Evolutionary conservation across 2,329 filamentous ascomycete species (phyloP).

Genomic region (Blumeria graminis): DNA sequence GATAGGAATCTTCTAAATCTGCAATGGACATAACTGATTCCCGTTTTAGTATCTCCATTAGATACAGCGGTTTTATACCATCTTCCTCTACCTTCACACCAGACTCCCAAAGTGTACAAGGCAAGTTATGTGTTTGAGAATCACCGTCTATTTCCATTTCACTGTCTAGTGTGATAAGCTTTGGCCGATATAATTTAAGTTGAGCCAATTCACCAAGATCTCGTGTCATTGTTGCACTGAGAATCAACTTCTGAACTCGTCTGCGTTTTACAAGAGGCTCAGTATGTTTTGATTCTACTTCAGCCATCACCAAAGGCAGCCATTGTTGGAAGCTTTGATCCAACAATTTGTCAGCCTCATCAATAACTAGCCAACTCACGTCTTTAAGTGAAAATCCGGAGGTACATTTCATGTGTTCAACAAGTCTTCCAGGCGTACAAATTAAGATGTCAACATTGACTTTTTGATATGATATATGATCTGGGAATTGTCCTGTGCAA

Average conservation of each 20-base stretch:
- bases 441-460: slow-evolving; percentile 73
- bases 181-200: slow-evolving; percentile 48
- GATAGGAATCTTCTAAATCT: slow-evolving; percentile 7
- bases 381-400: slow-evolving; percentile 56
- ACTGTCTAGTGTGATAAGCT: slow-evolving; percentile 48
- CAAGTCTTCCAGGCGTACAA: slow-evolving; percentile 73
- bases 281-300: slow-evolving; percentile 18
- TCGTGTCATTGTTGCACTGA: slow-evolving; percentile 80
- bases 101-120: slow-evolving; percentile 34
- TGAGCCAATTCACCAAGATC: slow-evolving; percentile 60
- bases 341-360: slow-evolving; percentile 80
- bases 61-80: slow-evolving; percentile 55
- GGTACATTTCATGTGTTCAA: slow-evolving; percentile 73
- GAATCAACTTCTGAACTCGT: slow-evolving; percentile 51
- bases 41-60: slow-evolving; percentile 50
- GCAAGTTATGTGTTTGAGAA: slow-evolving; percentile 28
- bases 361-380: slow-evolving; percentile 71
- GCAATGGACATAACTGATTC: slow-evolving; percentile 20
- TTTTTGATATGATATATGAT: slow-evolving; percentile 38
- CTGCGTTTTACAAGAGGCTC: slow-evolving; percentile 4
- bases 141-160: slow-evolving; percentile 6
- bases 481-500: slow-evolving; percentile 21
- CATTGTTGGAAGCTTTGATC: slow-evolving; percentile 86
- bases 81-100: slow-evolving; percentile 44
- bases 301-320: slow-evolving; percentile 47